phyloP scores from a whole-genome alignment of 202 grass and related monocot genomes.

The Dendrocalamus latiflorus region DNA sequence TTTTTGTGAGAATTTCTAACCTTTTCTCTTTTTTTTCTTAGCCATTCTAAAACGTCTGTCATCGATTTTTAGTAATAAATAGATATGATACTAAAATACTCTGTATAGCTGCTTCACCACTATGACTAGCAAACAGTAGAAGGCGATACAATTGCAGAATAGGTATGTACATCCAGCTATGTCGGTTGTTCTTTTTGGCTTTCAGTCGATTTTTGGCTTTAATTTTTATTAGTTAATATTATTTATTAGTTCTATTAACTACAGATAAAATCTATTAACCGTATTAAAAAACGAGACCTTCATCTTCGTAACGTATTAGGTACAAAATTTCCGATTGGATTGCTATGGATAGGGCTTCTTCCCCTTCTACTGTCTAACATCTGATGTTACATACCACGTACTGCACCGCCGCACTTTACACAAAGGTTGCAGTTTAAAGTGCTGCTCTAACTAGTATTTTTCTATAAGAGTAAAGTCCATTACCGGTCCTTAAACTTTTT shows the following conservation, averaged over 20 bases:
- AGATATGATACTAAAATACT: neutral
- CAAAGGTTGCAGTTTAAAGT: neutral
- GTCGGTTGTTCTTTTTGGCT: too few species aligned
- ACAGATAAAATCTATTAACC: too few species aligned
- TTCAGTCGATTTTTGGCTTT: too few species aligned
- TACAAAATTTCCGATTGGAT: constrained; percentile 42
- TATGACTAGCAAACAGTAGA: neutral
- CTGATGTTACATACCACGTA: neutral
- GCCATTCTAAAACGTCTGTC: too few species aligned
- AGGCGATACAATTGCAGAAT: constrained; percentile 34
- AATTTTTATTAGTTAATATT: too few species aligned
- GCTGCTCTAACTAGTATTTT: too few species aligned
- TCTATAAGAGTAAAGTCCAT: too few species aligned
- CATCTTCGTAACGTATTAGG: constrained; percentile 29
- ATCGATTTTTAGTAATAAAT: too few species aligned
- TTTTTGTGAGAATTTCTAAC: too few species aligned
- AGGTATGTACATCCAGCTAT: constrained; percentile 30
- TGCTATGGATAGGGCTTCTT: constrained; percentile 31
- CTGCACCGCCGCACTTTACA: constrained; percentile 18
- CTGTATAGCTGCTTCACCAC: neutral
- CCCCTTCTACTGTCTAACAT: constrained; percentile 3
- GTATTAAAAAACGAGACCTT: neutral
- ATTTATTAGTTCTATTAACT: too few species aligned
- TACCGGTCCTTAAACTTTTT: too few species aligned
- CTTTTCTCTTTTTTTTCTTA: too few species aligned